These are phyloP conservation scores for Botryotinia globosa DNA, from an alignment of 2,329 filamentous ascomycete species.

Conservation along the genomic window DNA sequence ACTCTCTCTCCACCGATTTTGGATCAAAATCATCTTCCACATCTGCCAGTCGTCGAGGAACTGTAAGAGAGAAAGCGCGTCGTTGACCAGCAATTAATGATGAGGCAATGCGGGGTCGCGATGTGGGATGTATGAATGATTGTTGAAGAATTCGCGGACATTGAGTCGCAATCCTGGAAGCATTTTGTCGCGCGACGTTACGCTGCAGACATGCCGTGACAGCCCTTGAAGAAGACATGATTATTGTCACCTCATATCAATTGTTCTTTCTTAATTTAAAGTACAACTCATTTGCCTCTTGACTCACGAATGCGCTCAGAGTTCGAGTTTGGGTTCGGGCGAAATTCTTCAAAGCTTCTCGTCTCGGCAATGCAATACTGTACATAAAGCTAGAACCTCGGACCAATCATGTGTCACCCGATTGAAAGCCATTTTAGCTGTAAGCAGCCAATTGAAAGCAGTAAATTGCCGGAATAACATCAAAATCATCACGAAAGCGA, in stretches of 20 bases:
- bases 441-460: slow-evolving; percentile 10
- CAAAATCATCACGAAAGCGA: not conserved
- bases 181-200: slow-evolving; percentile 28
- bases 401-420: slow-evolving; percentile 22
- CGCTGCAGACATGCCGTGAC: slow-evolving; percentile 33
- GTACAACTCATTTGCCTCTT: not conserved
- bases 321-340: not conserved
- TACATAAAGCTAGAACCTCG: not conserved
- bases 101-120: slow-evolving; percentile 27
- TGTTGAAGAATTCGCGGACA: slow-evolving; percentile 22
- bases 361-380: slow-evolving; percentile 22
- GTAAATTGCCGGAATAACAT: not conserved
- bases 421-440: slow-evolving; percentile 21
- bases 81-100: slow-evolving; percentile 31
- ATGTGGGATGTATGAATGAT: slow-evolving; percentile 26
- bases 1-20: slow-evolving; percentile 73
- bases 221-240: slow-evolving; percentile 35
- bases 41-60: slow-evolving; percentile 43
- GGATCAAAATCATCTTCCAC: slow-evolving; percentile 63
- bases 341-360: slow-evolving; percentile 18
- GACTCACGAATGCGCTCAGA: slow-evolving; percentile 1
- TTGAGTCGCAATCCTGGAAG: slow-evolving; percentile 26
- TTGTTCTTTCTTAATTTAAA: slow-evolving; percentile 19
- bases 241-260: slow-evolving; percentile 34
- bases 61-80: slow-evolving; percentile 46